A percentile compares a stretch with the other conserved stretches of the same genome.
phyloP scores from a whole-genome alignment of 2,329 filamentous ascomycete species.

The Teratosphaeria viscida region DNA sequence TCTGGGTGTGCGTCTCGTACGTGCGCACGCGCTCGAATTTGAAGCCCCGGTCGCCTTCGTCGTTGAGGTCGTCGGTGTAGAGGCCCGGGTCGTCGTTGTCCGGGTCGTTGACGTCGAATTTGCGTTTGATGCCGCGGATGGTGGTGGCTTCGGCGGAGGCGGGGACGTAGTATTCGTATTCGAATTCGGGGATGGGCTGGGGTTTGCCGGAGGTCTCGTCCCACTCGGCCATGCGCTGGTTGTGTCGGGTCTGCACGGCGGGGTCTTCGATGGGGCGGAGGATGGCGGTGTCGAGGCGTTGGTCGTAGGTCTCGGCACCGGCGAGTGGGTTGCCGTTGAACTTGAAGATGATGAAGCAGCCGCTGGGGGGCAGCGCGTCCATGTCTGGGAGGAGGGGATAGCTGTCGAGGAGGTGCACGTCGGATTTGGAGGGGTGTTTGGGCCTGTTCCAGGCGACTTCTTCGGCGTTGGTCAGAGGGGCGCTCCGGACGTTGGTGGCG shows the following conservation, averaged over 20 bases:
- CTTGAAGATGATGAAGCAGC: constrained; percentile 50
- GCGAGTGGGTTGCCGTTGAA: constrained; percentile 50
- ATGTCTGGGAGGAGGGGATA: constrained; percentile 54
- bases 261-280: constrained; percentile 41
- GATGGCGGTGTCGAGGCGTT: constrained; percentile 49
- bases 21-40: constrained; percentile 47
- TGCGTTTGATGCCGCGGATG: constrained; percentile 44
- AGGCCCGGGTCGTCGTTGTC: constrained; percentile 43
- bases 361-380: constrained; percentile 48
- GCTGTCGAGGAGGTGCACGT: constrained; percentile 47
- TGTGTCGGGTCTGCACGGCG: constrained; percentile 40
- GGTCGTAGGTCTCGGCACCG: constrained; percentile 41
- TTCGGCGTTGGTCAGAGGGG: constrained; percentile 44
- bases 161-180: constrained; percentile 52
- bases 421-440: constrained; percentile 48
- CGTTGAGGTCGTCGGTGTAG: constrained; percentile 36
- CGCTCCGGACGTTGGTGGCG: constrained; percentile 41
- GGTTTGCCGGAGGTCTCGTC: constrained; percentile 40
- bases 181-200: constrained; percentile 44
- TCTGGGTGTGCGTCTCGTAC: constrained; percentile 50
- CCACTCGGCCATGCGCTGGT: constrained; percentile 37
- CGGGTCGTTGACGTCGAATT: constrained; percentile 44
- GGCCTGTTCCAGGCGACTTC: constrained; percentile 50
- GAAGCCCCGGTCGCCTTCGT: constrained; percentile 32
- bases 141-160: constrained; percentile 31